A percentile compares a stretch with the other conserved stretches of the same genome.
These are phyloP conservation scores for Naganishia randhawae DNA, from an alignment of 768 basidiomycete species.

Conservation along the genomic window DNA sequence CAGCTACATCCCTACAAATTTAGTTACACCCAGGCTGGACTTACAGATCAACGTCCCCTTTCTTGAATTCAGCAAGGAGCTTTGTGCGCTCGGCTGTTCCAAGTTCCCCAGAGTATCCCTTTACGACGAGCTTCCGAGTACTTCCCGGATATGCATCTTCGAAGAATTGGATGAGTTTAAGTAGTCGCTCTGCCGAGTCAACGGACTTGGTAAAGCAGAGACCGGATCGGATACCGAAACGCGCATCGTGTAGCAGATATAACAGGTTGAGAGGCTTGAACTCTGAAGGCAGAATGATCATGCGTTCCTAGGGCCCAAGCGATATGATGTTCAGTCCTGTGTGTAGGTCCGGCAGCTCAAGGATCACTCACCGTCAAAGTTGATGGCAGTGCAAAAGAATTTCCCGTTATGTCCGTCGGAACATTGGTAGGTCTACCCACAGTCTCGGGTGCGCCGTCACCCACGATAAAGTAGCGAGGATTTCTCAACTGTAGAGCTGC, in stretches of 20 bases:
- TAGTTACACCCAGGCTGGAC: conserved; percentile 40
- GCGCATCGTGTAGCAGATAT: conserved; percentile 66
- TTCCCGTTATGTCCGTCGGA: conserved; percentile 38
- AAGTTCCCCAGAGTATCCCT: conserved; percentile 84
- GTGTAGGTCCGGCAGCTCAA: not conserved
- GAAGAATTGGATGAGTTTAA: conserved; percentile 76
- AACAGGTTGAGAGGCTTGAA: conserved; percentile 86
- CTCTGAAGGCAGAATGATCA: conserved; percentile 71
- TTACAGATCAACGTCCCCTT: conserved; percentile 77
- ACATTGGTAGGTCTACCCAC: conserved; percentile 34
- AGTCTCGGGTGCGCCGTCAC: conserved; percentile 52
- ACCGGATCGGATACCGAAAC: conserved; percentile 60
- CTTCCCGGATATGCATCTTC: conserved; percentile 55
- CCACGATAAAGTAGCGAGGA: conserved; percentile 85
- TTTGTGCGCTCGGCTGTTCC: conserved; percentile 65
- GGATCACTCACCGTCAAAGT: conserved; percentile 62
- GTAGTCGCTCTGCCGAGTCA: conserved; percentile 78
- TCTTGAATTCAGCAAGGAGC: conserved; percentile 75
- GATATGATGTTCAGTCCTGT: too few species aligned
- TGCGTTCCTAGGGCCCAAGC: conserved; percentile 64
- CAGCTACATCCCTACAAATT: conserved; percentile 2
- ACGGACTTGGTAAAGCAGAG: conserved; percentile 96
- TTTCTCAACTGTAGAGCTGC: conserved; percentile 70
- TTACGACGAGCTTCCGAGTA: conserved; percentile 53
- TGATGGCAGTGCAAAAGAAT: conserved; percentile 63